Evolutionary conservation across 768 basidiomycete genomes (phyloP).

Genomic region (Boletus coccyginus): DNA sequence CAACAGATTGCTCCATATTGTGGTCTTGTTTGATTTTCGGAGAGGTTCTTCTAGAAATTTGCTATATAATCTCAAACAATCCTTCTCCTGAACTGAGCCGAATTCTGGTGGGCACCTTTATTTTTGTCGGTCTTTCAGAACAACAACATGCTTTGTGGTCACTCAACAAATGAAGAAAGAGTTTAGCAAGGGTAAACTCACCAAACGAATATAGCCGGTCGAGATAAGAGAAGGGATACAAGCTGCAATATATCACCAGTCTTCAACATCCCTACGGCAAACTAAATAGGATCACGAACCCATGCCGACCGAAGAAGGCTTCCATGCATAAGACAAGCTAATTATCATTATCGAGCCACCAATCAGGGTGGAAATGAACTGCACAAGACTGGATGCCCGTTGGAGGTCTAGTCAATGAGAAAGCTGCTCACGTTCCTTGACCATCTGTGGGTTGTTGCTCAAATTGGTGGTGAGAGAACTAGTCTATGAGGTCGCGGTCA

Average conservation of each 20-base stretch:
- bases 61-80: slow-evolving; percentile 68
- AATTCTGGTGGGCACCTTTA: slow-evolving; percentile 74
- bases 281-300: slow-evolving; percentile 10
- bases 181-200: slow-evolving; percentile 29
- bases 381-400: slow-evolving; percentile 57
- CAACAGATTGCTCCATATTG: slow-evolving; percentile 60
- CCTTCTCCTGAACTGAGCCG: slow-evolving; percentile 81
- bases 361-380: slow-evolving; percentile 67
- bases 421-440: slow-evolving; percentile 67
- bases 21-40: slow-evolving; percentile 57
- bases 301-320: slow-evolving; percentile 78
- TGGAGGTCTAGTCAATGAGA: background rate
- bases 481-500: slow-evolving; percentile 41
- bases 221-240: slow-evolving; percentile 68
- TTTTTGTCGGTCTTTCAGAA: slow-evolving; percentile 80
- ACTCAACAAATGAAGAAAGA: slow-evolving; percentile 4
- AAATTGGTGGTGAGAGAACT: slow-evolving; percentile 78
- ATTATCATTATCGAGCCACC: slow-evolving; percentile 73
- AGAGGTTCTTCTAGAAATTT: slow-evolving; percentile 72
- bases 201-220: slow-evolving; percentile 80
- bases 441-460: slow-evolving; percentile 85
- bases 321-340: slow-evolving; percentile 76
- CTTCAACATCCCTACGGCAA: background rate
- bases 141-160: slow-evolving; percentile 63
- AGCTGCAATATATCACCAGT: slow-evolving; percentile 31